Evolutionary conservation across 495 filamentous ascomycete genomes (phyloP).

Genomic region (Xylaria scruposa): DNA sequence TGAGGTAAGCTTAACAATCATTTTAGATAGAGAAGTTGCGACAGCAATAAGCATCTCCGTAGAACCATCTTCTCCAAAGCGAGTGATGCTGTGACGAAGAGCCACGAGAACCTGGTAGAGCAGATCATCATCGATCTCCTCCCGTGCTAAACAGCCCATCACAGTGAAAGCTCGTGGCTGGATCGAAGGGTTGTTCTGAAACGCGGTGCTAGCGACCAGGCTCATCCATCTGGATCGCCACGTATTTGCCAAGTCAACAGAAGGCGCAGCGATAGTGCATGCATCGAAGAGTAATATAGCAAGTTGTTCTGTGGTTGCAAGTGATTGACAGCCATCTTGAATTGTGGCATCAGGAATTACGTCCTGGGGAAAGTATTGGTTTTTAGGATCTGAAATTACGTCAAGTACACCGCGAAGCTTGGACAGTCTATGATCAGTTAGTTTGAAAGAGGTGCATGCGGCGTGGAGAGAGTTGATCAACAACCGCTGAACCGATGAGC

Average conservation of each 20-base stretch:
- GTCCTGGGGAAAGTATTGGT: constrained; percentile 52
- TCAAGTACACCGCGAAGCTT: constrained; percentile 61
- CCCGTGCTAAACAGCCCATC: constrained; percentile 70
- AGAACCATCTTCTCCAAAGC: constrained; percentile 64
- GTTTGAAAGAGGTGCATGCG: constrained; percentile 65
- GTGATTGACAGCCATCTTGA: constrained; percentile 54
- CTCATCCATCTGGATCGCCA: constrained; percentile 78
- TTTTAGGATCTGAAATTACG: constrained; percentile 61
- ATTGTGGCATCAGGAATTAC: constrained; percentile 53
- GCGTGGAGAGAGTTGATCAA: constrained; percentile 70
- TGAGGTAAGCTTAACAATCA: constrained; percentile 69
- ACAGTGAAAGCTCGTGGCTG: constrained; percentile 71
- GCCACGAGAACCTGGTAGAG: constrained; percentile 73
- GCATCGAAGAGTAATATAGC: constrained; percentile 65
- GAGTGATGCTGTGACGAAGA: constrained; percentile 62
- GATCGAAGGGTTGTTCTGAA: constrained; percentile 73
- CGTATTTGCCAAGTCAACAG: constrained; percentile 67
- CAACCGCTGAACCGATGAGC: constrained; percentile 63
- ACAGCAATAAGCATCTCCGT: constrained; percentile 72
- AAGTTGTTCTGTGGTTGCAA: constrained; percentile 59
- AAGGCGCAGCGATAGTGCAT: constrained; percentile 65
- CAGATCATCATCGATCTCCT: constrained; percentile 72
- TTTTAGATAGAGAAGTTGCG: constrained; percentile 67
- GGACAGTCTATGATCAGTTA: constrained; percentile 60
- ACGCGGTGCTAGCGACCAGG: constrained; percentile 70